Base-by-base conservation (phyloP, 2,329 filamentous ascomycete species). In the Chaetomiaceae sp. region DNA sequence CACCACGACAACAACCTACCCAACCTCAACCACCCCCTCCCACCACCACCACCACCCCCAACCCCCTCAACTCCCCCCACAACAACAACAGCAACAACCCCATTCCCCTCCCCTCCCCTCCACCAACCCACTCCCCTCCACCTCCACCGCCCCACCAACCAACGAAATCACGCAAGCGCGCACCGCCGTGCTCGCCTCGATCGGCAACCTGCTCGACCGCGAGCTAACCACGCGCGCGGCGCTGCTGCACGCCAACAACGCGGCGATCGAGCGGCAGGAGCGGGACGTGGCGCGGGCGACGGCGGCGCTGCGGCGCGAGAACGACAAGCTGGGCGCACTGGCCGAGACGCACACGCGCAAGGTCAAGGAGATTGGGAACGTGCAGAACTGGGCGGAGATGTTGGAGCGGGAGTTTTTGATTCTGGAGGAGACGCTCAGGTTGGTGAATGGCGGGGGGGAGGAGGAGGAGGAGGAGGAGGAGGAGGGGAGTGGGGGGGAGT, bases 371-470 rank as follows among this genome's bases (percentile, higher is more conserved):
- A 71, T 89, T 51, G 86, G 86, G 19, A 83, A 89, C 61, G 78
- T 91, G 60, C 86, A 91, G 72, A 90, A 90, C 64, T 93, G 86
- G 86, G 85, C 86, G 18, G 87, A 93, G 74, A 79, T 89, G 67
- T 71, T 91, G 59, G 86, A 83, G 71, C 65, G 79, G 49, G 78
- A 83, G 55, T 81, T 85, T 53, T 53, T 83, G 45, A 73, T 81
- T 36, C 60, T 85, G 6, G 78, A 81, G 62, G 80, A 84, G 71
- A 84, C 80, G 34, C 61, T 84, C 56, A 66, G 79, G 55, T 61
- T 83, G 47, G 79, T 75, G 2, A 69, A 65, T 40, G 62, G 61
- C 38, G 61, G 59, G 6, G 45, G 50, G 7, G 48, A 42, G 6
- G 38, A 59, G 57, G 38, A 59, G 57, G 35, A 34, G 15, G 48